Percentiles rank a stretch among this genome's conserved stretches.
phyloP scores from a whole-genome alignment of 2,329 filamentous ascomycete species.

The Lachnellula cervina region DNA sequence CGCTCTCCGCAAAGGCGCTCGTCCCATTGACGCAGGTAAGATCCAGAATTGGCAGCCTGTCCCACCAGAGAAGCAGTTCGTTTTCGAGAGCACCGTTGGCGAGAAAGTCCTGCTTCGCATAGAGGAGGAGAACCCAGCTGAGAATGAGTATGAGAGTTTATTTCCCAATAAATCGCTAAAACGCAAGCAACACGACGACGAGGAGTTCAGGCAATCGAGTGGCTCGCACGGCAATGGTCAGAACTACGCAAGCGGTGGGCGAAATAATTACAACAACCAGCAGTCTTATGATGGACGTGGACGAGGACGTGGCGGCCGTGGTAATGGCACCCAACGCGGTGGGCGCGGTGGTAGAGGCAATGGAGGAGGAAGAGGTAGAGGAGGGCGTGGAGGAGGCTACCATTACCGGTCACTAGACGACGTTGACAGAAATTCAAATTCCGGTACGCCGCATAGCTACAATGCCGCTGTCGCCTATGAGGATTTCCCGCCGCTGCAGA shows the following conservation, averaged over 20 bases:
- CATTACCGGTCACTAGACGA: conserved; percentile 67
- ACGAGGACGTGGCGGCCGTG: conserved; percentile 33
- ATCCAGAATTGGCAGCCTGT: conserved; percentile 83
- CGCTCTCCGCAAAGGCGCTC: conserved; percentile 68
- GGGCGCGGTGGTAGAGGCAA: conserved; percentile 38
- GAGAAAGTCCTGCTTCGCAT: conserved; percentile 83
- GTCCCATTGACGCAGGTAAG: conserved; percentile 72
- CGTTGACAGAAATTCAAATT: conserved; percentile 43
- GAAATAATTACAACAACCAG: conserved; percentile 31
- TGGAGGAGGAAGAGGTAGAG: conserved; percentile 42
- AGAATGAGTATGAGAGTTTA: conserved; percentile 59
- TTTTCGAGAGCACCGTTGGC: conserved; percentile 77
- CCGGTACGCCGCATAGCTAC: conserved; percentile 31
- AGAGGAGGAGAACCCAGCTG: conserved; percentile 61
- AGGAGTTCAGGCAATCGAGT: conserved; percentile 30
- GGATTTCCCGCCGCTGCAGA: conserved; percentile 32
- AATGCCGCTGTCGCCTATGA: conserved; percentile 31
- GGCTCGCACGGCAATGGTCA: conserved; percentile 34
- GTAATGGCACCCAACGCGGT: conserved; percentile 29
- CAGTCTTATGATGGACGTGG: conserved; percentile 20
- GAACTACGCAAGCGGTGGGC: conserved; percentile 24
- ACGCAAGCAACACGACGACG: conserved; percentile 57
- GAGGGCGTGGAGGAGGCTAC: conserved; percentile 39
- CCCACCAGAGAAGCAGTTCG: conserved; percentile 62
- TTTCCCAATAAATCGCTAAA: conserved; percentile 57